phyloP scores from a whole-genome alignment of 2,329 filamentous ascomycete genomes.

The Alternaria sp. region DNA sequence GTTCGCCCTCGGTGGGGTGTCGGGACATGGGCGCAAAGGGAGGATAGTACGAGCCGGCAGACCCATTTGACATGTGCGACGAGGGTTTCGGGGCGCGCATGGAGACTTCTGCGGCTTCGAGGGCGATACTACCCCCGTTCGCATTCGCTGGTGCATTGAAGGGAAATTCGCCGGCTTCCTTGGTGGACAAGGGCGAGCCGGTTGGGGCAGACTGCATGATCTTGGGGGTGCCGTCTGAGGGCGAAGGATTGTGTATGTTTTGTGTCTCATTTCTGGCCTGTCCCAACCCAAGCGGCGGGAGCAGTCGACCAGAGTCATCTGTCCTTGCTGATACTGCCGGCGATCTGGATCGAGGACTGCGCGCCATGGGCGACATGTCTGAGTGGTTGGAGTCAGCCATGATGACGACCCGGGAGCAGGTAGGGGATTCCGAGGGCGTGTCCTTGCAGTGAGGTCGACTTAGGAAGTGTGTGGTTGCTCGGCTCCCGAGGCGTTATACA shows the following conservation, averaged over 20 bases:
- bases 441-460: constrained; percentile 12
- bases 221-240: constrained; percentile 37
- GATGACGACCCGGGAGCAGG: not conserved
- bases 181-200: constrained; percentile 37
- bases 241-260: constrained; percentile 22
- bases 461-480: constrained; percentile 19
- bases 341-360: constrained; percentile 35
- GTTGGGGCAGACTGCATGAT: constrained; percentile 45
- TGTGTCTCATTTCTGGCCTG: constrained; percentile 31
- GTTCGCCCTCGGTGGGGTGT: constrained; percentile 44
- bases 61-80: constrained; percentile 36
- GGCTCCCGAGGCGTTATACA: constrained; percentile 24
- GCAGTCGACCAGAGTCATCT: constrained; percentile 28
- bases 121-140: constrained; percentile 31
- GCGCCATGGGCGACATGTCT: constrained; percentile 39
- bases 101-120: constrained; percentile 29
- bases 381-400: constrained; percentile 44
- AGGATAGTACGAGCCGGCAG: constrained; percentile 36
- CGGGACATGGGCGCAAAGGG: constrained; percentile 47
- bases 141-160: constrained; percentile 38
- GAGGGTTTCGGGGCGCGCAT: constrained; percentile 29
- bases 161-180: constrained; percentile 50
- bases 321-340: constrained; percentile 29
- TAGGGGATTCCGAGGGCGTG: not conserved
- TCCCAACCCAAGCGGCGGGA: constrained; percentile 40